Evolutionary conservation across 352 stramenopile species (phyloP), one percentile per base, ranked within the genome.

Genomic region (Phytopythium helicoides): DNA sequence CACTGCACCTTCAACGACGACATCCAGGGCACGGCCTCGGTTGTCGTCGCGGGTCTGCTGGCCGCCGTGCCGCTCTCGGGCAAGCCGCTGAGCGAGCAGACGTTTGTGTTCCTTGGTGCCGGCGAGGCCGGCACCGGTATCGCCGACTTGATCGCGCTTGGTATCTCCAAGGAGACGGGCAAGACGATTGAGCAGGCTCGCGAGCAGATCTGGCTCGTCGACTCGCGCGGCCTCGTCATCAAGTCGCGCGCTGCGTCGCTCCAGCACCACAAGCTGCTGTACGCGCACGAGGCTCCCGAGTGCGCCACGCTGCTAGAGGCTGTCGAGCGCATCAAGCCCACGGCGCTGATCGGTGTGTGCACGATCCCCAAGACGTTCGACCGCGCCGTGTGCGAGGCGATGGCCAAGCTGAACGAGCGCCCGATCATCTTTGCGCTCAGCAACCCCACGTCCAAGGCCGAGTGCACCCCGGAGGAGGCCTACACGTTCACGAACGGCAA

Each of bases 401-500:
- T 98, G 94, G 58, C 73, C 19, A 64, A 75, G 55, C 60, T 81
- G 46, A 95, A 89, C 62, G 86, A 95, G 42, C 73, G 74, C 21
- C 96, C 96, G 3, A 98, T 99, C 62, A 98, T 99, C 59, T 99
- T 99, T 51, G 91, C 96, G 46, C 71, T 98, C 14, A 98, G 87
- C 58, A 99, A 99, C 71, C 96, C 96, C 23, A 99, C 96, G 8
- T 95, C 76, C 0, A 97, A 97, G 68, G 94, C 96, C 21, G 96
- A 99, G 69, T 98, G 95, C 74, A 98, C 96, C 19, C 93, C 96
- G 22, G 84, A 97, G 60, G 89, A 99, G 72, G 96, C 95, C 12
- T 99, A 98, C 76, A 82, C 84, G 67, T 99, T 97, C 85, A 98
- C 94, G 18, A 66, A 98, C 41, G 96, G 96, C 59, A 87, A 86